Conservation (phyloP, 345 rosid species). For the Citrus glauca region DNA sequence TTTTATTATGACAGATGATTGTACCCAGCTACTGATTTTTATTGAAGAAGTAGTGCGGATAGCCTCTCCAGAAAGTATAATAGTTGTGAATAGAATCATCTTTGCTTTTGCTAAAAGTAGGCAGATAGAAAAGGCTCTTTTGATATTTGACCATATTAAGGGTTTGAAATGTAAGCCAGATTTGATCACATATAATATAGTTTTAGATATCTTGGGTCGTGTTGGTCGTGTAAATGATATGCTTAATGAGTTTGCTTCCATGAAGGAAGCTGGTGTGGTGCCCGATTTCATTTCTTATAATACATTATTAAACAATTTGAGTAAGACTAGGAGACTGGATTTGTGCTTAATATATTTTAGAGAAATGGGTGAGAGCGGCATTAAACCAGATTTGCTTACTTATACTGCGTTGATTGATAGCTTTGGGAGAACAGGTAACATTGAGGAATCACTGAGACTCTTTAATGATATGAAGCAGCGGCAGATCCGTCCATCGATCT, state of each 20-base stretch:
- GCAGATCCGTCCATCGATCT: conserved; percentile 61
- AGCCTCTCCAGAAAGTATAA: conserved; percentile 33
- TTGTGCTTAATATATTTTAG: conserved; percentile 44
- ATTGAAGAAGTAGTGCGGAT: conserved; percentile 46
- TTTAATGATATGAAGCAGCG: conserved; percentile 66
- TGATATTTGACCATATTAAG: conserved; percentile 48
- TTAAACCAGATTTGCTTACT: conserved; percentile 73
- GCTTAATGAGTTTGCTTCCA: conserved; percentile 43
- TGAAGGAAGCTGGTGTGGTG: conserved; percentile 59
- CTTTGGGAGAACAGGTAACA: conserved; percentile 70
- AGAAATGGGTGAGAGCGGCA: conserved; percentile 57
- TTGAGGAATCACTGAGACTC: conserved; percentile 54
- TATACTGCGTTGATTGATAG: conserved; percentile 72
- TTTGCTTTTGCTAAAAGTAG: conserved; percentile 63
- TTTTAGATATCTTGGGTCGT: conserved; percentile 63
- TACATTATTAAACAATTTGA: conserved; percentile 60
- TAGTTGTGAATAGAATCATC: conserved; percentile 57
- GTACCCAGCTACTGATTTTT: conserved; percentile 34
- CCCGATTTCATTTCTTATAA: conserved; percentile 69
- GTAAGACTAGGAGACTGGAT: conserved; percentile 69
- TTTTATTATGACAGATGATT: conserved; percentile 39
- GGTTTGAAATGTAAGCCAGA: conserved; percentile 53
- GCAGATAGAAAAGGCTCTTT: conserved; percentile 58
- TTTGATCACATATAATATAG: conserved; percentile 63
- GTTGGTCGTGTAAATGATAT: conserved; percentile 58